A percentile compares a stretch with the other conserved stretches of the same genome.
phyloP scores from a whole-genome alignment of 441 rosid genomes.

The Theobroma grandiflorum region DNA sequence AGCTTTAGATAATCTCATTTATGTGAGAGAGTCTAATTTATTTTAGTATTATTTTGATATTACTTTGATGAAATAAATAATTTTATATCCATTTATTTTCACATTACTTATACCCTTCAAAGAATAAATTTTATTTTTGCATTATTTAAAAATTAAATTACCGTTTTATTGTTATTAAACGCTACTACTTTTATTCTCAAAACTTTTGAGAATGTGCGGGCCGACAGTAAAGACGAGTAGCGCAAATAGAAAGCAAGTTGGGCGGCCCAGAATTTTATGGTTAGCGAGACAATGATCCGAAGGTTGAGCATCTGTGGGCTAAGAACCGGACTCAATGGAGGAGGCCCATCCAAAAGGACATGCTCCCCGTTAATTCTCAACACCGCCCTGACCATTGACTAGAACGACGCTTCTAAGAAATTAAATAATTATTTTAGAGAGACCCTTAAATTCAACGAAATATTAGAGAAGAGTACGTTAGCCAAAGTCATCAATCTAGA shows the following conservation, averaged over 20 bases:
- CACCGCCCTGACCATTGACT: background rate
- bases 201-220: background rate
- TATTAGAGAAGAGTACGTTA: background rate
- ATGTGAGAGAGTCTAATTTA: too few relatives aligned
- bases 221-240: background rate
- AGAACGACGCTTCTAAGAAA: background rate
- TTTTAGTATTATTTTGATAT: too few relatives aligned
- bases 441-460: slow-evolving; percentile 1
- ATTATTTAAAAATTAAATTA: too few relatives aligned
- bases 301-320: background rate
- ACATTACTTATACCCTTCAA: too few relatives aligned
- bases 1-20: too few relatives aligned
- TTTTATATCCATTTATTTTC: too few relatives aligned
- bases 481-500: background rate
- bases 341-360: background rate
- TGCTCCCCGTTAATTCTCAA: background rate
- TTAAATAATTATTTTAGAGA: background rate
- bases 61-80: too few relatives aligned
- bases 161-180: too few relatives aligned
- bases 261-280: background rate
- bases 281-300: background rate
- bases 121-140: too few relatives aligned
- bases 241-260: background rate
- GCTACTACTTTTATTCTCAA: too few relatives aligned
- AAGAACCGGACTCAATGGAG: background rate